Evolutionary conservation across 75 land plant species (phyloP), one percentile per base, ranked within the genome.

Genomic region (Pinus taeda): DNA sequence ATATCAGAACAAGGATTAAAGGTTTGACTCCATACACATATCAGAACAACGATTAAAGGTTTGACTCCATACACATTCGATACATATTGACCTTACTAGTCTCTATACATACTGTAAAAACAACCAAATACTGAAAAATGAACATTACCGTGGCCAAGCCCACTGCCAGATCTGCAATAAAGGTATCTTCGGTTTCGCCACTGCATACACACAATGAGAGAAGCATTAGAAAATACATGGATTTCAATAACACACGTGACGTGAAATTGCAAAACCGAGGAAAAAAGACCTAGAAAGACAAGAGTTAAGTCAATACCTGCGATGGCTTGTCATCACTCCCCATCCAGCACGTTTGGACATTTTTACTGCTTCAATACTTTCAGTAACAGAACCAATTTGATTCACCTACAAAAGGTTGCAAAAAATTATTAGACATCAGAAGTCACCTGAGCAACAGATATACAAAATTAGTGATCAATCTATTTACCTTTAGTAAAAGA

Each of bases 241-340:
- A 20, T 17, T 30, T n/a, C 20, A 3, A 70, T 22, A 59, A 1
- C 33, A 33, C 33, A 33, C 1, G 1, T 33, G 33, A 33, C 1
- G 33, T 1, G 2, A 33, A 33, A 33, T 33, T 33, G 33, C 18
- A 79, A 14, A 9, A 3, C 36, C 57, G 39, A 71, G 33, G 9
- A 71, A 71, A 22, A 20, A 3, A 33, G 73, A 18, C 37, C 7
- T 18, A 7, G 13, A 17, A 36, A 30, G 3, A 36, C 33, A n/a
- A n/a, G 36, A 15, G 3, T 29, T 21, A 20, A 33, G 17, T 42
- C 29, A 62, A 22, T 77, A 92, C 95, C 95, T 92, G 75, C 99
- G 84, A 80, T 97, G 99, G 76, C 99, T 97, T 17, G 98, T 93
- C 99, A 97, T 97, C 33, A 97, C 96, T 65, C 99, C 99, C 99